Conservation (phyloP, 805 yeast genomes). For the Saturnispora gosingensis region DNA sequence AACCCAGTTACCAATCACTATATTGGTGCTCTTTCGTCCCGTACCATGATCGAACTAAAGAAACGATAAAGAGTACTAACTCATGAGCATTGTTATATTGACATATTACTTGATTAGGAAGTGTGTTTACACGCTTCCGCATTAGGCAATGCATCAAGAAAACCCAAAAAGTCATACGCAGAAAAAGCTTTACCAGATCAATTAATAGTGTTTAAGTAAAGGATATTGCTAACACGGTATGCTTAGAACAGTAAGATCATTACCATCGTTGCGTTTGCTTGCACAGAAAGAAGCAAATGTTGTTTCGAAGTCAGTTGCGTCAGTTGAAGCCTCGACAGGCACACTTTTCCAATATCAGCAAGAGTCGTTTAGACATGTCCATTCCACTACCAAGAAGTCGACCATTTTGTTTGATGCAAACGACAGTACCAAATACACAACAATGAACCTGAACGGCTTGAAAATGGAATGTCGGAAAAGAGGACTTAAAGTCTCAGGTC, state of each 20-base stretch:
- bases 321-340: slow-evolving; percentile 6
- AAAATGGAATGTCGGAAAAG: slow-evolving; percentile 50
- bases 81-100: slow-evolving; percentile 1
- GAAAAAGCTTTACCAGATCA: background rate
- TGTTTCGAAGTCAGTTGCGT: background rate
- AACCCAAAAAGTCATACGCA: background rate
- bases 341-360: slow-evolving; percentile 13
- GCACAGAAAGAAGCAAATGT: slow-evolving; percentile 19
- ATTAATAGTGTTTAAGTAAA: background rate
- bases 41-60: background rate
- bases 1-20: background rate
- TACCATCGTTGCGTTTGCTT: slow-evolving; percentile 25
- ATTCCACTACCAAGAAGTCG: slow-evolving; percentile 28
- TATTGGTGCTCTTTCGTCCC: background rate
- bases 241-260: slow-evolving; percentile 29
- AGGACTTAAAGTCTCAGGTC: slow-evolving; percentile 55
- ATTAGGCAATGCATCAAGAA: background rate
- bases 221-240: slow-evolving; percentile 9
- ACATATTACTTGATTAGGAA: slow-evolving; percentile 1
- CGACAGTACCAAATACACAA: slow-evolving; percentile 21
- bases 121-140: background rate
- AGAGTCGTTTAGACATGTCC: slow-evolving; percentile 21
- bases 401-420: slow-evolving; percentile 22
- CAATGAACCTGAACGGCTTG: slow-evolving; percentile 45
- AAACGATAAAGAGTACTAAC: background rate